phyloP scores from a whole-genome alignment of 2,329 filamentous ascomycete species.

The Aspergillus ruber region DNA sequence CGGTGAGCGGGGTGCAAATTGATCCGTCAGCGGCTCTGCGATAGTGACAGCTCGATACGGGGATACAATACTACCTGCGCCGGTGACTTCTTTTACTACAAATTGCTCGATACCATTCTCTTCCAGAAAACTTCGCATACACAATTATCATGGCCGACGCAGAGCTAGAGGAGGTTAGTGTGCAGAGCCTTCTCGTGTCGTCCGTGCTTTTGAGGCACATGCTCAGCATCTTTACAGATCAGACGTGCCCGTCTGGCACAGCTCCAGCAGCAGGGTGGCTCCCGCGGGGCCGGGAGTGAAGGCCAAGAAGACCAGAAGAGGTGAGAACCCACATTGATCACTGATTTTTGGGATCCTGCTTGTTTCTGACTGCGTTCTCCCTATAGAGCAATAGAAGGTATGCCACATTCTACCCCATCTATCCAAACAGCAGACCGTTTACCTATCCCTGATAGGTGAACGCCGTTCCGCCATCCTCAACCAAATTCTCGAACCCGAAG shows the following conservation, averaged over 20 bases:
- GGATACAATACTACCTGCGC: too few relatives aligned
- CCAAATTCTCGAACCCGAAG: conserved; percentile 92
- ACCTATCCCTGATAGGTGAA: conserved; percentile 17
- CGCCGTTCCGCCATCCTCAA: conserved; percentile 56
- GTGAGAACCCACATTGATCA: conserved; percentile 37
- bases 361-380: not conserved
- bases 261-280: conserved; percentile 68
- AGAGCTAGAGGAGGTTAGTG: conserved; percentile 56
- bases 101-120: too few relatives aligned
- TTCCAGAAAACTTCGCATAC: not conserved
- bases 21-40: too few relatives aligned
- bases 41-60: too few relatives aligned
- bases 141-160: conserved; percentile 53
- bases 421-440: conserved; percentile 1
- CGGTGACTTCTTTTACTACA: not conserved
- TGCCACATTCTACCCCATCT: not conserved
- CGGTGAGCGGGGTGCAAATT: too few relatives aligned
- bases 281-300: conserved; percentile 44
- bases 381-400: conserved; percentile 30
- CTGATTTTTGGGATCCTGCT: not conserved
- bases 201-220: not conserved
- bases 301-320: conserved; percentile 60
- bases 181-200: not conserved
- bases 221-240: conserved; percentile 53
- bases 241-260: conserved; percentile 87